A percentile compares a stretch with the other conserved stretches of the same genome.
These are phyloP conservation scores for Jacaranda mimosifolia DNA, from an alignment of 257 asterid genomes.

Conservation along the genomic window DNA sequence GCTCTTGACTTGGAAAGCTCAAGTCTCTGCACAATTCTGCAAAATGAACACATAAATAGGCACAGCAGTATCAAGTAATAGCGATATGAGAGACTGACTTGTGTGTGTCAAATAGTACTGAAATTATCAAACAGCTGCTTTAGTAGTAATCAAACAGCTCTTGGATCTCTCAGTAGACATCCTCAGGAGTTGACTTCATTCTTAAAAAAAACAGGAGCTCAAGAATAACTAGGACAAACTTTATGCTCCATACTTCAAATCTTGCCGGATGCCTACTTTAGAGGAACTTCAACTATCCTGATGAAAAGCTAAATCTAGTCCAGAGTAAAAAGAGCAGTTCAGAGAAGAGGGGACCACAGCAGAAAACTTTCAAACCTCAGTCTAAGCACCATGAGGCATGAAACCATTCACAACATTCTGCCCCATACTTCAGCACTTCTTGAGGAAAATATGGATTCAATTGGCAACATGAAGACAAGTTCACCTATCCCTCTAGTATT, in stretches of 20 bases:
- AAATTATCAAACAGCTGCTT: slow-evolving; percentile 19
- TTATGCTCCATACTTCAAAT: too few species aligned
- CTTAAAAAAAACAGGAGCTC: not conserved
- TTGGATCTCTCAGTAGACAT: slow-evolving; percentile 14
- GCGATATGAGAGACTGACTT: slow-evolving; percentile 18
- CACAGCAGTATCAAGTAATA: slow-evolving; percentile 16
- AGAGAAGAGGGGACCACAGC: not conserved
- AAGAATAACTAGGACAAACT: not conserved
- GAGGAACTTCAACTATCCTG: slow-evolving; percentile 17
- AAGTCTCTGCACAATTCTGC: slow-evolving; percentile 94
- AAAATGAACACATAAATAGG: slow-evolving; percentile 26
- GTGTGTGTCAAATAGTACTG: slow-evolving; percentile 11
- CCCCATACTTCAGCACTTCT: slow-evolving; percentile 14
- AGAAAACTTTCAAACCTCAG: not conserved
- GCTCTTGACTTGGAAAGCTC: slow-evolving; percentile 97
- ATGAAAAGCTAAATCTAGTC: not conserved
- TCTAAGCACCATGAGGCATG: too few species aligned
- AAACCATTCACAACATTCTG: not conserved
- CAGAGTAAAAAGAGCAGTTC: slow-evolving; percentile 1
- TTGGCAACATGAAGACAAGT: slow-evolving; percentile 15
- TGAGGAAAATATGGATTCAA: not conserved
- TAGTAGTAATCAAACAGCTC: slow-evolving; percentile 12
- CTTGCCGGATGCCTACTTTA: not conserved
- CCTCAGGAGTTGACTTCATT: slow-evolving; percentile 17
- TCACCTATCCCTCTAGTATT: slow-evolving; percentile 10